These are phyloP conservation scores for Lonicera japonica DNA, from an alignment of 129 eudicot species.

Conservation along the genomic window DNA sequence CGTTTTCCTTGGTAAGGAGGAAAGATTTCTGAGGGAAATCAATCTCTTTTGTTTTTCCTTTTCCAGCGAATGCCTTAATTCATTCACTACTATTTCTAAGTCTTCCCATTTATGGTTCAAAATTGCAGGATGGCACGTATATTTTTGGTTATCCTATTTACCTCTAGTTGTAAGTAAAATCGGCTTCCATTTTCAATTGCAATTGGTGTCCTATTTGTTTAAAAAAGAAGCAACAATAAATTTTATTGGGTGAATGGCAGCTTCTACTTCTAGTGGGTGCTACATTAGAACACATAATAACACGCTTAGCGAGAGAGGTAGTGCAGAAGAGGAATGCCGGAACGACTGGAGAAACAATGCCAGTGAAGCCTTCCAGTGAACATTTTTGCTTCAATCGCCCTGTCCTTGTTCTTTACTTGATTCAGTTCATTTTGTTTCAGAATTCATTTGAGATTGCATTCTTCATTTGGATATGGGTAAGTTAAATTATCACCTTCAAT, in stretches of 20 bases:
- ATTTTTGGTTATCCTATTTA: conserved; percentile 81
- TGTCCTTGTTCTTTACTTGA: conserved; percentile 22
- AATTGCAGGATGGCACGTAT: conserved; percentile 83
- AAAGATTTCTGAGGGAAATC: background rate
- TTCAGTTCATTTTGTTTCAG: conserved; percentile 39
- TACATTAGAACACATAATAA: conserved; percentile 30
- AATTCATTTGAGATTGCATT: conserved; percentile 37
- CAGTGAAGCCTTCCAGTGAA: conserved; percentile 25
- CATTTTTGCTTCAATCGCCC: conserved; percentile 28
- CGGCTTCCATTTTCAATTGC: background rate
- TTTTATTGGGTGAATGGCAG: conserved; percentile 15
- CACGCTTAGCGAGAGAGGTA: conserved; percentile 24
- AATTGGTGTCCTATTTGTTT: background rate
- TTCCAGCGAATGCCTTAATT: background rate
- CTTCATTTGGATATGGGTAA: conserved; percentile 36
- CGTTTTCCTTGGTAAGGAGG: background rate
- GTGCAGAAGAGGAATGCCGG: conserved; percentile 3
- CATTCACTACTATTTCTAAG: background rate
- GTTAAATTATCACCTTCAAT: background rate
- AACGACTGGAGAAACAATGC: background rate
- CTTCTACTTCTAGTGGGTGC: conserved; percentile 37
- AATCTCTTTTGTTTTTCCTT: background rate
- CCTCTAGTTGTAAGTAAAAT: conserved; percentile 66
- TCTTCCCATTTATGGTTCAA: background rate
- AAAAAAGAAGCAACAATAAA: background rate